Evolutionary conservation across 306 rosid species (phyloP), one percentile per base, ranked within the genome.

Genomic region (Oxytropis ochrocephala): DNA sequence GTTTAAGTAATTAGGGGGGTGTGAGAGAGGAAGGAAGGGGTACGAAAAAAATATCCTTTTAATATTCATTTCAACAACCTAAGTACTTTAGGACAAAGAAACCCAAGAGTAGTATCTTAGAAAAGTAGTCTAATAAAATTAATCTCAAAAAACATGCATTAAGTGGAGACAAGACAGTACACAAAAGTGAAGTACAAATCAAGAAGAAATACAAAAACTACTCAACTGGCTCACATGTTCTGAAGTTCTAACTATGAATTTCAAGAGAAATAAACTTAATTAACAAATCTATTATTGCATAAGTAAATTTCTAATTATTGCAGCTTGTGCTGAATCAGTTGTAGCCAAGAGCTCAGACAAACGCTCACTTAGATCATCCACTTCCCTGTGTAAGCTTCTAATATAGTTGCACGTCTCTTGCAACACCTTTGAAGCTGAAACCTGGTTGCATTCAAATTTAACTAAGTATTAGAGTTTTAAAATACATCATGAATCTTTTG

Each of bases 321-420:
- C 98, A 67, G 98, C 98, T 78, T 92, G 98, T 62, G 95, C 98
- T 16, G 85, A 75, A 78, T 92, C 98, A 5, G 89, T 82, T 10
- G 95, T 85, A 3, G 86, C 92, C 82, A 92, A 76, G 1, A 92
- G 82, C 89, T 86, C 92, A 12, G 96, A 82, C 27, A 92, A 84
- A 4, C 98, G 80, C 79, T 89, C 98, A 3, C 98, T 92, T 47
- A 92, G 83, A 33, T 86, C 98, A n/a, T 87, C 98, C 24, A 87
- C 98, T 61, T 92, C 98, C 53, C 96, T 74, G 78, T 92, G 88
- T 81, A 92, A 77, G 83, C 52, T 92, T 78, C 85, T 87, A 4
- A 92, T 92, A 48, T 92, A 87, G 80, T 84, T 92, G 85, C 98
- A 92, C 0, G 95, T 92, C 80, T 92, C 98, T 16, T 92, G 98